Base-by-base conservation (phyloP, 352 stramenopile genomes). In the Phytophthora multivora region DNA sequence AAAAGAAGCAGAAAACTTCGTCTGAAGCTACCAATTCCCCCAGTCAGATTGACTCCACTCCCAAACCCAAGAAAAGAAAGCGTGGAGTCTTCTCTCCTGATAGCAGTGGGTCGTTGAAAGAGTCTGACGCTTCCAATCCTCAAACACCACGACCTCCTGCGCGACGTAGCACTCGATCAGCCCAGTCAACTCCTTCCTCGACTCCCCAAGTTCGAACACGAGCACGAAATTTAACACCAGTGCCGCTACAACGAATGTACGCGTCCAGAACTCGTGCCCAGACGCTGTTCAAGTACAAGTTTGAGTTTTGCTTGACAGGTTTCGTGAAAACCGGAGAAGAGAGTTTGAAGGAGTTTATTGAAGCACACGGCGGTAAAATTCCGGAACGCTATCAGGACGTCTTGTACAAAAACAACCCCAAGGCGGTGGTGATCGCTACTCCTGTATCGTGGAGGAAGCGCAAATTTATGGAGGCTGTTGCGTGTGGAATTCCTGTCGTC, bases 381-480 rank as follows among this genome's bases (percentile, higher is more conserved):
- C 58, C 54, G 7, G 73, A 86, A 13, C 63, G 65, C 2, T 70
- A 80, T 25, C 59, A 88, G 39, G 76, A 90, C 50, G 49, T 87
- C 9, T 31, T 90, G 4, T 69, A 75, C 16, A 77, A 72, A 36
- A 66, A 58, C 19, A 88, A 83, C 38, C 13, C 39, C 0, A 90
- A 90, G 51, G 79, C 75, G 0, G 77, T 91, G 6, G 80, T 93
- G 23, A 90, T 95, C 16, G 80, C 83, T 10, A 95, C 82, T 0
- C 75, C 83, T 3, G 71, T 89, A 15, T 84, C 83, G 6, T 93
- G 82, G 79, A 78, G 86, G 15, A 91, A 91, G 23, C 74, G 80
- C 35, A 95, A 95, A 71, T 91, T 91, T 62, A 86, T 91, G 69
- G 79, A 85, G 56, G 86, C 86, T 5, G 47, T 95, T 48, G 80